Evolutionary conservation across 352 stramenopile genomes (phyloP), one percentile per base, ranked within the genome.

Genomic region (Phytophthora hibernalis): DNA sequence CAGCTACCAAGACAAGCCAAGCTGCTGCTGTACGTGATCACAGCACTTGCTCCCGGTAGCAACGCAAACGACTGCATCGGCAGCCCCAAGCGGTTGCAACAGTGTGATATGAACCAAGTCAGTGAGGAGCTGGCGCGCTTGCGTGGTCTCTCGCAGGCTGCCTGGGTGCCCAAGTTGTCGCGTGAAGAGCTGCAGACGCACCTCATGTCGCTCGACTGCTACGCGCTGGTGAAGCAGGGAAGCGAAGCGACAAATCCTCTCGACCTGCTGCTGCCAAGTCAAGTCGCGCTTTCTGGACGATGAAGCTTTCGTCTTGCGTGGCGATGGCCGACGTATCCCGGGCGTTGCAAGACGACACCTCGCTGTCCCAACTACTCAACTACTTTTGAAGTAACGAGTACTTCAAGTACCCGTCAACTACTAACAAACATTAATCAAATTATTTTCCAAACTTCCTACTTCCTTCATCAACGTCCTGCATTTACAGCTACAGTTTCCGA

Each of bases 151-250:
- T 52, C 69, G 1, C 68, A 64, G n/a, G 78, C 82, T 22, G 80
- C 72, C 38, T 92, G 84, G 84, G 65, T 92, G 9, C 80, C 82
- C 7, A 62, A 65, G 10, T 86, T 92, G 38, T 79, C 77, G 2
- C 77, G 75, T 13, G 79, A 91, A 20, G 82, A 92, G 35, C 56
- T 90, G 18, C 82, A 88, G 57, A 77, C 73, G 37, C 82, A 90
- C 61, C 43, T 92, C 5, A 80, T 77, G 28, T 79, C 82, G 12
- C 80, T 92, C 42, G 82, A 90, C 59, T 92, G 84, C 66, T 92
- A 91, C 52, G 84, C 82, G 21, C 70, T 92, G 16, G 58, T 90
- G 16, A 87, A 81, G 58, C 77, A 74, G 11, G 63, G 42, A 72
- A 60, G 24, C 48, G 40, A 8, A 52, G 55, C 24, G 62, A 71